These are phyloP conservation scores for Zygosaccharomyces lentus DNA, from an alignment of 805 yeast species.

Conservation along the genomic window DNA sequence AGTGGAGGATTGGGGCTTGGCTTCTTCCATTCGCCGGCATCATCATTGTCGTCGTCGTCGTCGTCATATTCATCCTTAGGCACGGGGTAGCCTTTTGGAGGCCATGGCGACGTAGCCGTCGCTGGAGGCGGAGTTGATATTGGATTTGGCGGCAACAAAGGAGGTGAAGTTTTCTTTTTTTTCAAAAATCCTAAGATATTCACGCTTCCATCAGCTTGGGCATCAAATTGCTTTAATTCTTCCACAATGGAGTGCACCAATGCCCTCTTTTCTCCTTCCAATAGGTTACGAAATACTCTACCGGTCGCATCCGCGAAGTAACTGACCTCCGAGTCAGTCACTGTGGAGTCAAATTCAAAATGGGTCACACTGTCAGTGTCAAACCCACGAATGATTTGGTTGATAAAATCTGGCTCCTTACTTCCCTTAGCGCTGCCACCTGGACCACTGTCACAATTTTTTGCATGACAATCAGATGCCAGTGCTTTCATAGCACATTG, in stretches of 20 bases:
- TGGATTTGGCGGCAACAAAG: background rate
- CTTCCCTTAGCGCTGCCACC: background rate
- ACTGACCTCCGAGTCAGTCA: conserved; percentile 2
- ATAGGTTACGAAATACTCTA: conserved; percentile 10
- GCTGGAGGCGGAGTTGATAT: background rate
- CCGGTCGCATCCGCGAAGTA: conserved; percentile 7
- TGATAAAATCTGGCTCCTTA: background rate
- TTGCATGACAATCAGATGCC: conserved; percentile 13
- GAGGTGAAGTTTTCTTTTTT: background rate
- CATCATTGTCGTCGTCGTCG: conserved; percentile 3
- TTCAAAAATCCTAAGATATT: background rate
- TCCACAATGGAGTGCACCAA: conserved; percentile 4
- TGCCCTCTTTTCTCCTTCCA: conserved; percentile 10
- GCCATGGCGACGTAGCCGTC: background rate
- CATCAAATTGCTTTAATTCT: background rate
- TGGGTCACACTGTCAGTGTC: background rate
- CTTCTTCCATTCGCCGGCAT: background rate
- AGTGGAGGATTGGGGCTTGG: conserved; percentile 3
- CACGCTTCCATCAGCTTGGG: background rate
- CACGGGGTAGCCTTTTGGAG: background rate
- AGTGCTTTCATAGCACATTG: conserved; percentile 18
- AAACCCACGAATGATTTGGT: conserved; percentile 5
- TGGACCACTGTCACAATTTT: conserved; percentile 8
- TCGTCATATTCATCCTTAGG: background rate
- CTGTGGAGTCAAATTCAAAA: conserved; percentile 1